Conservation (phyloP, 805 yeast genomes). For the Kazachstania bromeliacearum region DNA sequence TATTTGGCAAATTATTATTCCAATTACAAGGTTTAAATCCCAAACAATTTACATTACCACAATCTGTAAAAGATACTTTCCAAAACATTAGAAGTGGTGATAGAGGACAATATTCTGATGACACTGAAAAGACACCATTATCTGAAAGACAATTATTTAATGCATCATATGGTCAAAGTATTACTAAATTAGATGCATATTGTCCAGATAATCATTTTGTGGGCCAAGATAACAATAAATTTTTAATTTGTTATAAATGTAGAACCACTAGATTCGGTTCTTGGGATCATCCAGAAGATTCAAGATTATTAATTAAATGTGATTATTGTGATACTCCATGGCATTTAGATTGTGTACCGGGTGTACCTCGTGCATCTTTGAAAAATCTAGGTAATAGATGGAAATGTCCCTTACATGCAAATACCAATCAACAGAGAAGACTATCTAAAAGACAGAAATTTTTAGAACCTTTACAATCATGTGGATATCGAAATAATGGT, state of each 20-base stretch:
- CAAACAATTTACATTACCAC: constrained; percentile 59
- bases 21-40: constrained; percentile 54
- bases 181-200: constrained; percentile 25
- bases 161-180: constrained; percentile 34
- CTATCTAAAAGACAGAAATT: constrained; percentile 42
- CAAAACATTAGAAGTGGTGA: constrained; percentile 60
- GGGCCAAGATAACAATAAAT: constrained; percentile 40
- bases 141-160: constrained; percentile 36
- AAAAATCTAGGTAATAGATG: constrained; percentile 72
- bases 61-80: constrained; percentile 56
- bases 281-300: constrained; percentile 33
- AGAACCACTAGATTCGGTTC: constrained; percentile 53
- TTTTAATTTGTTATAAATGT: constrained; percentile 69
- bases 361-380: constrained; percentile 62
- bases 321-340: constrained; percentile 76
- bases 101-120: constrained; percentile 63
- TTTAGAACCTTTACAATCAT: constrained; percentile 44
- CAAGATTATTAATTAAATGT: constrained; percentile 56
- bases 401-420: constrained; percentile 83
- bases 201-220: constrained; percentile 47
- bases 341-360: constrained; percentile 77
- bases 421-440: constrained; percentile 29
- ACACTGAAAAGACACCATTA: constrained; percentile 38
- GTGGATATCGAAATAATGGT: constrained; percentile 46
- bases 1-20: constrained; percentile 51